Conservation (phyloP, 1,139 yeast genomes). For the Pichia sp. region DNA sequence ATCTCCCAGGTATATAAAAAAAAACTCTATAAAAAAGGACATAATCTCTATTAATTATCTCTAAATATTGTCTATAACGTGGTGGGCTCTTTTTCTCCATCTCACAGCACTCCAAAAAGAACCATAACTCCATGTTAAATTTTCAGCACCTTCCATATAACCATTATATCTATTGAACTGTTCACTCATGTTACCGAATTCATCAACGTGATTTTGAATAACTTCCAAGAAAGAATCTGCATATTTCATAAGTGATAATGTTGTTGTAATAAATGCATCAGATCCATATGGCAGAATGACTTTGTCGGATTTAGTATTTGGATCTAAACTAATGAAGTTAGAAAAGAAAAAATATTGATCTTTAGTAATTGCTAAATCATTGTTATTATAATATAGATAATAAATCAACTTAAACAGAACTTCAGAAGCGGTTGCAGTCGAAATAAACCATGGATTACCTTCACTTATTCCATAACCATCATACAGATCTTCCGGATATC, state of each 20-base stretch:
- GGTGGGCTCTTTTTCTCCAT: constrained; percentile 45
- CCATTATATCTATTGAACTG: constrained; percentile 76
- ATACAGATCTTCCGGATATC: constrained; percentile 91
- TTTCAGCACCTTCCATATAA: constrained; percentile 78
- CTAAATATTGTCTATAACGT: constrained; percentile 16
- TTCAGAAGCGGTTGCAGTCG: constrained; percentile 78
- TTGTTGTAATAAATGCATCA: constrained; percentile 39
- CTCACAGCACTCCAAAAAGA: constrained; percentile 68
- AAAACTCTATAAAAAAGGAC: constrained; percentile 1
- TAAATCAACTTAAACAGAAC: constrained; percentile 38
- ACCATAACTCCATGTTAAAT: constrained; percentile 89
- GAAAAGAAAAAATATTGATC: constrained; percentile 26
- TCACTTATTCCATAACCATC: constrained; percentile 68
- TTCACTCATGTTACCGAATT: constrained; percentile 78
- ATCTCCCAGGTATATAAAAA: not conserved
- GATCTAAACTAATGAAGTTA: constrained; percentile 19
- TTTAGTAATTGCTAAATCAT: constrained; percentile 31
- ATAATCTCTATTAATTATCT: not conserved
- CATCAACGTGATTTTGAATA: constrained; percentile 64
- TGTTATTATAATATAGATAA: constrained; percentile 30
- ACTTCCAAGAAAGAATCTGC: constrained; percentile 76
- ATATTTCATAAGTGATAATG: constrained; percentile 44
- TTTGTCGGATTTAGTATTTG: constrained; percentile 14
- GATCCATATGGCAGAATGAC: constrained; percentile 41
- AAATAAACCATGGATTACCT: constrained; percentile 95